These are phyloP conservation scores for Alternaria panax DNA, from an alignment of 2,329 filamentous ascomycete species.

Conservation along the genomic window DNA sequence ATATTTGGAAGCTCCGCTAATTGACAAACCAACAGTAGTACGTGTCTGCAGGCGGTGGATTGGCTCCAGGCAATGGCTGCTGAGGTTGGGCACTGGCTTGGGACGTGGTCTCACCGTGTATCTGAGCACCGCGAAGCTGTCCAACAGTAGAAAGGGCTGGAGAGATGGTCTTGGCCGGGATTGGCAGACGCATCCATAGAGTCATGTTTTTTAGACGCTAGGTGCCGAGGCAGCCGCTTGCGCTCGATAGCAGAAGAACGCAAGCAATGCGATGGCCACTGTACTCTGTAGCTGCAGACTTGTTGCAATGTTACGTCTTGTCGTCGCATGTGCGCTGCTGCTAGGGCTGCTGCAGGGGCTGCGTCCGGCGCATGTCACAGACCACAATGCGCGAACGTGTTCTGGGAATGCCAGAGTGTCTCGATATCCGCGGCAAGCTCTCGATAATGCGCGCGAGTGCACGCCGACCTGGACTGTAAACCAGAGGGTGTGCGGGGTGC, in stretches of 20 bases:
- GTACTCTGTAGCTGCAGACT: not conserved
- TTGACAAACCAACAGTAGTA: not conserved
- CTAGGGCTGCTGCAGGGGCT: not conserved
- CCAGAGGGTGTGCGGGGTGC: conserved; percentile 11
- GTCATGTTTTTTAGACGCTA: not conserved
- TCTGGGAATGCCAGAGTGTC: not conserved
- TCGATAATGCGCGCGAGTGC: not conserved
- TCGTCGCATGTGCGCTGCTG: not conserved
- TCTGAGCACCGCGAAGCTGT: not conserved
- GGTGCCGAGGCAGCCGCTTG: not conserved
- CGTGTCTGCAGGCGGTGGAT: not conserved
- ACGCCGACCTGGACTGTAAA: conserved; percentile 11
- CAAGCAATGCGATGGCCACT: not conserved
- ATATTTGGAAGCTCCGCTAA: conserved; percentile 17
- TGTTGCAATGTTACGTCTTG: not conserved
- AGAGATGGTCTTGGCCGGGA: not conserved
- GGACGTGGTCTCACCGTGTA: not conserved
- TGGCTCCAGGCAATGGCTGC: not conserved
- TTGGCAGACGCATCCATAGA: not conserved
- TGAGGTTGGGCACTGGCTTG: conserved; percentile 1
- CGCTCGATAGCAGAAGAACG: not conserved
- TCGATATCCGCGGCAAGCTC: conserved; percentile 10
- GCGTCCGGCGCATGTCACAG: not conserved
- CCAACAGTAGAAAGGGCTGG: conserved; percentile 1
- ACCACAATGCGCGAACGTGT: not conserved